Evolutionary conservation across 257 asterid species (phyloP).

Genomic region (Lycium barbarum): DNA sequence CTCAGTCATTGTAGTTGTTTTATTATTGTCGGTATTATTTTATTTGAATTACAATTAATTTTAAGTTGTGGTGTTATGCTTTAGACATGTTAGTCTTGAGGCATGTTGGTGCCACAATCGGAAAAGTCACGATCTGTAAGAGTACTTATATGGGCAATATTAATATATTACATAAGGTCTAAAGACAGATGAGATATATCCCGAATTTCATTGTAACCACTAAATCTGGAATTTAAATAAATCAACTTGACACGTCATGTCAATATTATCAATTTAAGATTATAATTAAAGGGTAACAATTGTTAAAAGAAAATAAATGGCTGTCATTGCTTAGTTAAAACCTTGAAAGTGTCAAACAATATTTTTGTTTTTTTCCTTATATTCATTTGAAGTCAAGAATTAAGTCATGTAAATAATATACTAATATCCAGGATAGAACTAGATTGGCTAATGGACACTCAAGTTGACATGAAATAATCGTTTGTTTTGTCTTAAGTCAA

Average conservation of each 20-base stretch:
- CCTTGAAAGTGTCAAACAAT: constrained; percentile 5
- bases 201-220: background rate
- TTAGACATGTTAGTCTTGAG: background rate
- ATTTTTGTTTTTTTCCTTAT: background rate
- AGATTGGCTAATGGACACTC: constrained; percentile 26
- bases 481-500: constrained; percentile 24
- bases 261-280: background rate
- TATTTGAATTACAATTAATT: no score
- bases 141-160: background rate
- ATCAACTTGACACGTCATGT: background rate
- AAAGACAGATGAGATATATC: background rate
- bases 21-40: no score
- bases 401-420: background rate
- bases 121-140: background rate
- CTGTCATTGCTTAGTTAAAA: background rate
- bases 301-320: background rate
- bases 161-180: background rate
- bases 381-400: background rate
- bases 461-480: constrained; percentile 21
- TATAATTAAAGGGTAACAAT: background rate
- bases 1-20: no score
- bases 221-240: background rate
- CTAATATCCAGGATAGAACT: constrained; percentile 4
- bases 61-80: background rate
- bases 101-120: background rate